Base-by-base conservation (phyloP, 2,329 filamentous ascomycete genomes). In the Claviceps digitariae region DNA sequence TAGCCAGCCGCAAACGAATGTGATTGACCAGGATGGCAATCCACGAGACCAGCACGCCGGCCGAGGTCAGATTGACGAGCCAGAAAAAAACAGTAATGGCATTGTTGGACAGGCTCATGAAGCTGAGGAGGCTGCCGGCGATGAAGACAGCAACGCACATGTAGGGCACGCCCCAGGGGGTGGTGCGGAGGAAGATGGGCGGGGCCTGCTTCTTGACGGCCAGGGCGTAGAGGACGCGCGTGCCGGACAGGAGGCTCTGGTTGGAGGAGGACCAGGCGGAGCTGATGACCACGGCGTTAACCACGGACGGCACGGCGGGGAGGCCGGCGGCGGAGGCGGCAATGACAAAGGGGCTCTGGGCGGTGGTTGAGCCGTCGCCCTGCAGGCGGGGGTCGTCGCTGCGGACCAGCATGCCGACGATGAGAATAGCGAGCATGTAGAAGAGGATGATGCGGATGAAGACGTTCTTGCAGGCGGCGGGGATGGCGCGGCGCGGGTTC, bases 251-350 rank as follows among this genome's bases (percentile, higher is more conserved):
- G 50, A 80, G 70, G 68, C 78, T 79, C 0, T 78, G 76, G 59
- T 81, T 82, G 17, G 74, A 78, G 10, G 78, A 76, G 1, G 77
- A 81, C 73, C 77, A 80, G 1, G 82, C 83, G 2, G 80, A 83
- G 0, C 82, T 86, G 58, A 90, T 74, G 59, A 90, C 83, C 27
- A 90, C 74, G 38, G 84, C 86, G 64, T 91, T 91, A 67, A 90
- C 82, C 52, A 90, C 78, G 6, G 80, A 81, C 0, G 84, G 83
- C 4, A 90, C 76, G 7, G 76, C 82, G 4, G 72, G 74, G 54
- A 90, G 82, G 0, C 83, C 81, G 2, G 85, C 86, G 31, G 79
- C 76, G 12, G 77, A 74, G 40, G 84, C 81, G 20, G 85, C 86
- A 57, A 90, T 86, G 55, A 90, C 85, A 61, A 83, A 87, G 12